phyloP scores from a whole-genome alignment of 345 rosid species.

The Eucalyptus shirleyi region DNA sequence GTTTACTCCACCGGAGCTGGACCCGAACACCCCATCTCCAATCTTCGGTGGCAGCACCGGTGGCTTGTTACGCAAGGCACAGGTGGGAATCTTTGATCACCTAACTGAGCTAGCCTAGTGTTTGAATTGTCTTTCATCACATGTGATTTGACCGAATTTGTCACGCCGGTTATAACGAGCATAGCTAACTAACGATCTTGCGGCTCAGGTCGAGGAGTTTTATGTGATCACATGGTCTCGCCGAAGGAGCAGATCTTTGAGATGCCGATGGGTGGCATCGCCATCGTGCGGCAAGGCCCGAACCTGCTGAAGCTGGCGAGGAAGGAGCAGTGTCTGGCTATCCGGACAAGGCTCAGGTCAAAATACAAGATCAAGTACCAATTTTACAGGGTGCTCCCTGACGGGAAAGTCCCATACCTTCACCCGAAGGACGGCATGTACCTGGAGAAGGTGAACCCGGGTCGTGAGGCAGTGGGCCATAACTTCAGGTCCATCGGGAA shows the following conservation, averaged over 20 bases:
- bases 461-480: constrained; percentile 64
- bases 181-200: neutral
- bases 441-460: constrained; percentile 79
- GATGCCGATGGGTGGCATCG: constrained; percentile 85
- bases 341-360: constrained; percentile 76
- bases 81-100: constrained; percentile 5
- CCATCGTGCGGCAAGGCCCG: constrained; percentile 84
- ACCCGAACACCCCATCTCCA: constrained; percentile 85
- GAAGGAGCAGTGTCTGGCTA: constrained; percentile 85
- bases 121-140: neutral
- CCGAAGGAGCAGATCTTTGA: constrained; percentile 85
- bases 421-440: constrained; percentile 90
- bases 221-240: constrained; percentile 87
- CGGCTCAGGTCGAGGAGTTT: constrained; percentile 61
- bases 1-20: constrained; percentile 74
- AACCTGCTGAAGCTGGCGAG: constrained; percentile 79
- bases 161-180: neutral
- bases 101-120: neutral
- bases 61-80: constrained; percentile 71
- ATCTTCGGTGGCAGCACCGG: constrained; percentile 91
- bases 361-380: constrained; percentile 91
- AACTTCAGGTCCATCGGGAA: constrained; percentile 81
- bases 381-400: constrained; percentile 79
- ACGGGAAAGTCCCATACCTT: constrained; percentile 69
- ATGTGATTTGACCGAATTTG: neutral